Evolutionary conservation across 768 basidiomycete genomes (phyloP).

Genomic region (Lenzites betulinus): DNA sequence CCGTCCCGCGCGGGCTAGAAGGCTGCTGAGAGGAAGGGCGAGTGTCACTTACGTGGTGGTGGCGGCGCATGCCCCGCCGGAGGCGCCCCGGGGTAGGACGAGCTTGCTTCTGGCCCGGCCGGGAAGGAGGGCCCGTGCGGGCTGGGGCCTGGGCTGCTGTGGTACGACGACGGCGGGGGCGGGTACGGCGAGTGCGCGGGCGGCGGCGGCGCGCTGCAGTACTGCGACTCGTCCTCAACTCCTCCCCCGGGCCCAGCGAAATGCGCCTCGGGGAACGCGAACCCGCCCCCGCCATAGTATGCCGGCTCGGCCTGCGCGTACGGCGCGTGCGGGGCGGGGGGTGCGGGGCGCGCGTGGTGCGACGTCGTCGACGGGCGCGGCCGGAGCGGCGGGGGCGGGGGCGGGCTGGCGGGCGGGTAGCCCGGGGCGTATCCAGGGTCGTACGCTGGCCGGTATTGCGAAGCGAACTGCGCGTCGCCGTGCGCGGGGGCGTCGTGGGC

Average conservation of each 20-base stretch:
- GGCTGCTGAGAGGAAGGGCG: slow-evolving; percentile 1
- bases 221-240: no score
- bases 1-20: not conserved
- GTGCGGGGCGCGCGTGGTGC: slow-evolving; percentile 17
- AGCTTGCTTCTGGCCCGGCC: not conserved
- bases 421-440: slow-evolving; percentile 15
- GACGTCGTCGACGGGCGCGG: slow-evolving; percentile 17
- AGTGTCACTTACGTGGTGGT: slow-evolving; percentile 40
- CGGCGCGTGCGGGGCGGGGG: slow-evolving; percentile 3
- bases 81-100: slow-evolving; percentile 11
- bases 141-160: not conserved
- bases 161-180: not conserved
- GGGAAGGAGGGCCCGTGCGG: slow-evolving; percentile 12
- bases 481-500: not conserved
- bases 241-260: not conserved
- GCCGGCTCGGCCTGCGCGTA: not conserved
- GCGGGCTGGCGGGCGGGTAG: slow-evolving; percentile 1
- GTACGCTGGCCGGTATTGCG: slow-evolving; percentile 11
- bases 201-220: not conserved
- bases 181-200: slow-evolving; percentile 4
- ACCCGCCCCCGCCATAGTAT: slow-evolving; percentile 14
- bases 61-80: slow-evolving; percentile 31
- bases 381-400: slow-evolving; percentile 19
- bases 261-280: slow-evolving; percentile 29
- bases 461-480: not conserved